A percentile compares a stretch with the other conserved stretches of the same genome.
Evolutionary conservation across 352 stramenopile genomes (phyloP).

Genomic region (Elongisporangium senticosum): DNA sequence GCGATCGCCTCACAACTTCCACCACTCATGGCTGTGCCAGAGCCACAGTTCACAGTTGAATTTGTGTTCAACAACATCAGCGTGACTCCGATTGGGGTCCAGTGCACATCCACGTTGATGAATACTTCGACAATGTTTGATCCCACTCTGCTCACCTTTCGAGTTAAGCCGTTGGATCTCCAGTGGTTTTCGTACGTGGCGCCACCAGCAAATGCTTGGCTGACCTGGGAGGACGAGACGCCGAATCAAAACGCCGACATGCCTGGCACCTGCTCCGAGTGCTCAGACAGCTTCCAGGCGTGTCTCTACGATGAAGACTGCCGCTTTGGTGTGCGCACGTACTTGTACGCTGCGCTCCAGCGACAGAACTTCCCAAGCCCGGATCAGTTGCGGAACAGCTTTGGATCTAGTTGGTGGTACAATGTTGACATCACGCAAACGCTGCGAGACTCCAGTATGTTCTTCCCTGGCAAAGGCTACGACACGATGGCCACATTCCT

Average conservation of each 20-base stretch:
- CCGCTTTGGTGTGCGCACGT: conserved; percentile 26
- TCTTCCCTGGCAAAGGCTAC: conserved; percentile 25
- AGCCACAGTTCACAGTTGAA: conserved; percentile 21
- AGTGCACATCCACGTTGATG: background rate
- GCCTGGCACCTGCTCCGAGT: conserved; percentile 17
- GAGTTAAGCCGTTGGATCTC: conserved; percentile 22
- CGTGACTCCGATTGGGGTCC: conserved; percentile 11
- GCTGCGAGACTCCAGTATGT: conserved; percentile 4
- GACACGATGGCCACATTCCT: conserved; percentile 22
- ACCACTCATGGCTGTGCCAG: conserved; percentile 13
- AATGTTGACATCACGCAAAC: background rate
- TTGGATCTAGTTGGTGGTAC: background rate
- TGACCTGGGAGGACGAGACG: conserved; percentile 27
- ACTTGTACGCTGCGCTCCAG: conserved; percentile 15
- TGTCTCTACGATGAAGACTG: conserved; percentile 32
- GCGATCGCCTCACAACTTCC: background rate
- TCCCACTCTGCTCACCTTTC: conserved; percentile 7
- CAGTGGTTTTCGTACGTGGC: conserved; percentile 33
- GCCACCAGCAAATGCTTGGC: conserved; percentile 21
- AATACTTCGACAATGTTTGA: conserved; percentile 1
- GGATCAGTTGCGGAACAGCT: background rate
- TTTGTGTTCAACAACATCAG: conserved; percentile 28
- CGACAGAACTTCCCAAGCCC: background rate
- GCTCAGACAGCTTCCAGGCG: conserved; percentile 5
- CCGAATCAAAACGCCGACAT: conserved; percentile 7